phyloP scores from a whole-genome alignment of 2,329 filamentous ascomycete species.

The Aquanectria penicillioides region DNA sequence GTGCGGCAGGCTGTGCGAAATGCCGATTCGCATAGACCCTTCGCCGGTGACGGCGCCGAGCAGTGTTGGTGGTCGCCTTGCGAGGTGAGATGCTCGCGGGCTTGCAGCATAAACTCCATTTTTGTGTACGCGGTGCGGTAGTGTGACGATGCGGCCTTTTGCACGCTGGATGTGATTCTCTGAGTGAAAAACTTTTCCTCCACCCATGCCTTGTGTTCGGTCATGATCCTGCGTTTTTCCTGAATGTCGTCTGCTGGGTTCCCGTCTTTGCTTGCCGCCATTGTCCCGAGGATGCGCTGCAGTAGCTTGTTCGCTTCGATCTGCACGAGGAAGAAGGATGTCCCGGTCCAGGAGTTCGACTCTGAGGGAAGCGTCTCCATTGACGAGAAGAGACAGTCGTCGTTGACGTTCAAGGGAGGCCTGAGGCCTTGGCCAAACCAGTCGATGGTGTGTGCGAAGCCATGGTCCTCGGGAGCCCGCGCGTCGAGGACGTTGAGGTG shows the following conservation, averaged over 20 bases:
- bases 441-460: slow-evolving; percentile 15
- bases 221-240: not conserved
- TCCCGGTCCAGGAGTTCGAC: slow-evolving; percentile 12
- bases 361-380: slow-evolving; percentile 14
- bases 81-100: slow-evolving; percentile 13
- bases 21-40: slow-evolving; percentile 6
- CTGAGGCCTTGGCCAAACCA: slow-evolving; percentile 13
- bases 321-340: slow-evolving; percentile 7
- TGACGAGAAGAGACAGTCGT: slow-evolving; percentile 10
- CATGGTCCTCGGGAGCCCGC: slow-evolving; percentile 22
- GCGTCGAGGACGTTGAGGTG: slow-evolving; percentile 21
- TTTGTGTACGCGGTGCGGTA: slow-evolving; percentile 18
- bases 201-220: slow-evolving; percentile 1
- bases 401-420: slow-evolving; percentile 10
- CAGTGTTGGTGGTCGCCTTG: not conserved
- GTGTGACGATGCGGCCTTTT: not conserved
- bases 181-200: not conserved
- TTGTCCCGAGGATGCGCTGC: not conserved
- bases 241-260: too few species aligned
- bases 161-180: not conserved
- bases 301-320: slow-evolving; percentile 10
- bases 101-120: slow-evolving; percentile 21
- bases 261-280: not conserved
- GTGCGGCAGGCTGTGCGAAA: slow-evolving; percentile 12
- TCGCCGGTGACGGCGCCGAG: not conserved